Evolutionary conservation across 2,329 filamentous ascomycete genomes (phyloP).

Genomic region (Hawksworthiomyces lignivorus): DNA sequence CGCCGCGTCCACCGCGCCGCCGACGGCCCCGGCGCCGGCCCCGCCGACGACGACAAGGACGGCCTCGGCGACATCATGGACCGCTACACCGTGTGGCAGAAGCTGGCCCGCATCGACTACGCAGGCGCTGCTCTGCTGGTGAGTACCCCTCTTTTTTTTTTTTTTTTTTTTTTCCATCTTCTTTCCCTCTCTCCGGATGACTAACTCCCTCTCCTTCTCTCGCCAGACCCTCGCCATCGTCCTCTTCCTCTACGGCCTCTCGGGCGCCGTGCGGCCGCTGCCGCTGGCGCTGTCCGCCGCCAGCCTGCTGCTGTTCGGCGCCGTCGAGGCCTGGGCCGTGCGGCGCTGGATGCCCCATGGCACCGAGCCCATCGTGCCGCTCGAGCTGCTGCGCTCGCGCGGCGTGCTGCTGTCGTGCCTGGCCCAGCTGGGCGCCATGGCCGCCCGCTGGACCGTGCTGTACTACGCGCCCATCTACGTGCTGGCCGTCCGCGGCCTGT

Average conservation of each 20-base stretch:
- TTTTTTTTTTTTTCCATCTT: not conserved
- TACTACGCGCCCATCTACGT: constrained; percentile 78
- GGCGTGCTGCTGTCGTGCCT: constrained; percentile 67
- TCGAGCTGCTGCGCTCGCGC: constrained; percentile 60
- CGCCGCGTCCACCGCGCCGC: constrained; percentile 18
- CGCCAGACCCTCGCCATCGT: constrained; percentile 54
- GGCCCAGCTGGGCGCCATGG: constrained; percentile 70
- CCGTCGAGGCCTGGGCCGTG: constrained; percentile 47
- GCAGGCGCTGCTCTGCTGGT: constrained; percentile 61
- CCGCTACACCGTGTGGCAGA: constrained; percentile 34
- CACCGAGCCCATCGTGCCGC: constrained; percentile 65
- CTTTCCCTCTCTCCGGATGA: not conserved
- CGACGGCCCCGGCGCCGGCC: constrained; percentile 9
- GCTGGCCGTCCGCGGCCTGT: constrained; percentile 64
- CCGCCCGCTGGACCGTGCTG: constrained; percentile 69
- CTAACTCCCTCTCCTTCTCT: constrained; percentile 11
- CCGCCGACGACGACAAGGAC: constrained; percentile 24
- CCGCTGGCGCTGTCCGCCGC: constrained; percentile 53
- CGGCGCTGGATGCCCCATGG: constrained; percentile 35
- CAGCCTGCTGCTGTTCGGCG: constrained; percentile 44
- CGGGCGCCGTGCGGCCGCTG: constrained; percentile 50
- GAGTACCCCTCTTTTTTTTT: constrained; percentile 19
- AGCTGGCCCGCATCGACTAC: constrained; percentile 65
- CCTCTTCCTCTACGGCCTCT: constrained; percentile 63
- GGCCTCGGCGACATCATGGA: not conserved